phyloP scores from a whole-genome alignment of 805 yeast genomes.

The Candida mattraensis region DNA sequence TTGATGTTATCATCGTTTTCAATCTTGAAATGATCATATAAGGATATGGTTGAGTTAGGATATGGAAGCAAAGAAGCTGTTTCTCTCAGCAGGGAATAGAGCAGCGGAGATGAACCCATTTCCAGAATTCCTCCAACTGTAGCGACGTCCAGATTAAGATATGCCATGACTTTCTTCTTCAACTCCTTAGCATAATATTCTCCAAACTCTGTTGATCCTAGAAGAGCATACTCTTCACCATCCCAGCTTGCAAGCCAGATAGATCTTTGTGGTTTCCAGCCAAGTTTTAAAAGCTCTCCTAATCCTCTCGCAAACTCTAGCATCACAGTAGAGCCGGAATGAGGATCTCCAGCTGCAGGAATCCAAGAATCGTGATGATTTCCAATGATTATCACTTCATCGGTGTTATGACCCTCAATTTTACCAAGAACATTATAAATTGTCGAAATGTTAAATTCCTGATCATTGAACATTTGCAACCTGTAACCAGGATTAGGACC shows the following conservation, averaged over 20 bases:
- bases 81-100: conserved; percentile 46
- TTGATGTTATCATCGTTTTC: conserved; percentile 36
- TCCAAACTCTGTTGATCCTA: conserved; percentile 80
- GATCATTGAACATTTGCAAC: conserved; percentile 58
- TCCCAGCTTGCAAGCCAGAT: conserved; percentile 78
- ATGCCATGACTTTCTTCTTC: conserved; percentile 56
- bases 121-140: conserved; percentile 53
- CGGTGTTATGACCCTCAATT: conserved; percentile 51
- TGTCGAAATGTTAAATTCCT: conserved; percentile 60
- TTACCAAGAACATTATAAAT: conserved; percentile 64
- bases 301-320: conserved; percentile 64
- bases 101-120: conserved; percentile 58
- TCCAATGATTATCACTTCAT: conserved; percentile 64
- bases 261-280: conserved; percentile 75
- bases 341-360: conserved; percentile 78
- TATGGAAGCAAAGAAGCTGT: conserved; percentile 45
- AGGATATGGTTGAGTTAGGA: conserved; percentile 39
- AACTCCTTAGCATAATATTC: conserved; percentile 54
- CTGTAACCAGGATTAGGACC: conserved; percentile 40
- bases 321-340: conserved; percentile 66
- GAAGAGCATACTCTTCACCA: conserved; percentile 69
- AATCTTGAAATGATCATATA: conserved; percentile 38
- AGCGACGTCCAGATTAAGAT: conserved; percentile 69
- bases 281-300: conserved; percentile 47
- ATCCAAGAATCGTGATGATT: conserved; percentile 84